A percentile compares a stretch with the other conserved stretches of the same genome.
Conservation (phyloP, 1,139 yeast species). For the Trichomonascaceae sp. region DNA sequence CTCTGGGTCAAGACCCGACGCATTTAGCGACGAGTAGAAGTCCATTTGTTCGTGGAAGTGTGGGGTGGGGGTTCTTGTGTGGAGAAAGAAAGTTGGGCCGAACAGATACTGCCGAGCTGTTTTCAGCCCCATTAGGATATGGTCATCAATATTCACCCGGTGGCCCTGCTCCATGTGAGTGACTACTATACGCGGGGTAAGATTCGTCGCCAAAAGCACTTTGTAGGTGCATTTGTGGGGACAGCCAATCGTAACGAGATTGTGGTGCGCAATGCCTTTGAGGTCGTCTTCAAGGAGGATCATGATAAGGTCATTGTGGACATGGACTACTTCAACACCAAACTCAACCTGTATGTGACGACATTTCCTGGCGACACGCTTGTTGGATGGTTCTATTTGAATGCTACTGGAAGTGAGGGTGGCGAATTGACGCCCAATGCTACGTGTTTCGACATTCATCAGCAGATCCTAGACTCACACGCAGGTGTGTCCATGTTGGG, state of each 20-base stretch:
- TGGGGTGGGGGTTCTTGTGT: no score
- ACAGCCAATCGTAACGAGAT: constrained; percentile 18
- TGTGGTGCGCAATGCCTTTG: constrained; percentile 23
- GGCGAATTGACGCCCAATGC: no score
- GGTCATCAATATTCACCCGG: constrained; percentile 25
- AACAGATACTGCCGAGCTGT: no score
- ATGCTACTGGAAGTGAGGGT: constrained; percentile 2
- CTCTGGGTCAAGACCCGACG: constrained; percentile 59
- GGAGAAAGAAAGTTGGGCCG: no score
- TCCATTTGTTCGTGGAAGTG: constrained; percentile 38
- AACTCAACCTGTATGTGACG: constrained; percentile 19
- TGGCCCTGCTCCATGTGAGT: constrained; percentile 25
- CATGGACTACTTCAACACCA: constrained; percentile 13
- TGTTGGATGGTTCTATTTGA: constrained; percentile 23
- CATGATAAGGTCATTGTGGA: constrained; percentile 12
- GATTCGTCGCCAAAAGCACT: constrained; percentile 8
- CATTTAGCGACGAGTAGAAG: constrained; percentile 68
- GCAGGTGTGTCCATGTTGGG: background rate
- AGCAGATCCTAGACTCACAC: background rate
- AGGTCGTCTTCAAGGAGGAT: constrained; percentile 11
- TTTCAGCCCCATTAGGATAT: no score
- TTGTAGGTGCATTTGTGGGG: constrained; percentile 25
- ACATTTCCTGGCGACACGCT: constrained; percentile 23
- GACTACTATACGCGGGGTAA: constrained; percentile 23
- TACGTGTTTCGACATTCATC: background rate